Evolutionary conservation across 2,329 filamentous ascomycete genomes (phyloP), one percentile per base, ranked within the genome.

Genomic region (Pseudogymnoascus pannorum): DNA sequence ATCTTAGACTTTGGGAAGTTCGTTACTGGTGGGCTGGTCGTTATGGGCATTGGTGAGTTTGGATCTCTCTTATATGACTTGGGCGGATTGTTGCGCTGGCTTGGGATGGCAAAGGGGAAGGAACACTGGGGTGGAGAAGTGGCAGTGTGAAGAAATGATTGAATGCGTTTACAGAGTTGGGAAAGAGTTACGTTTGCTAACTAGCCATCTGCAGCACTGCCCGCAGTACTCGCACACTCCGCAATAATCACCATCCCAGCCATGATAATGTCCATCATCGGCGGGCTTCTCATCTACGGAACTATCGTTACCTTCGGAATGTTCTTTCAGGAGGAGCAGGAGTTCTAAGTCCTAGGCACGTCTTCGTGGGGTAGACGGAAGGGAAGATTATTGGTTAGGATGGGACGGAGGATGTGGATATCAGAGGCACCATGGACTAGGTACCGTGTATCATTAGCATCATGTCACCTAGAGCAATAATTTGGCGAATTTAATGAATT

Each of bases 301-400:
- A 99, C 94, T 57, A 97, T 99, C 73, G 95, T 99, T 77, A 94
- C 89, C 78, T 99, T 99, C 76, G 88, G 89, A 67, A 89, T 97
- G 86, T 99, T 97, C 79, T 99, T 99, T 81, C 89, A 93, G 74
- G 92, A 97, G 76, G 92, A 97, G 74, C 89, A 96, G 72, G 94
- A 97, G 70, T 99, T 97, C 75, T 97, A 67, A 18, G 31, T n/a
- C 11, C 16, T 54, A 9, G 26, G 42, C 24, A 3, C 1, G 22
- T 12, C 14, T 48, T 26, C 2, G 42, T 61, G 33, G 51, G 48
- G 12, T 54, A 31, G 48, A 31, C n/a, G 14, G 8, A 26, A n/a
- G 12, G 36, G 16, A 58, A 60, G 29, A 3, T 22, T 36, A 3
- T 20, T 11, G 16, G 20, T 38, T 20, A 14, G 29, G 16, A 48